Percentiles rank a stretch among this genome's conserved stretches.
Evolutionary conservation across 2,329 filamentous ascomycete genomes (phyloP).

Genomic region (Trichoderma koningiopsis): DNA sequence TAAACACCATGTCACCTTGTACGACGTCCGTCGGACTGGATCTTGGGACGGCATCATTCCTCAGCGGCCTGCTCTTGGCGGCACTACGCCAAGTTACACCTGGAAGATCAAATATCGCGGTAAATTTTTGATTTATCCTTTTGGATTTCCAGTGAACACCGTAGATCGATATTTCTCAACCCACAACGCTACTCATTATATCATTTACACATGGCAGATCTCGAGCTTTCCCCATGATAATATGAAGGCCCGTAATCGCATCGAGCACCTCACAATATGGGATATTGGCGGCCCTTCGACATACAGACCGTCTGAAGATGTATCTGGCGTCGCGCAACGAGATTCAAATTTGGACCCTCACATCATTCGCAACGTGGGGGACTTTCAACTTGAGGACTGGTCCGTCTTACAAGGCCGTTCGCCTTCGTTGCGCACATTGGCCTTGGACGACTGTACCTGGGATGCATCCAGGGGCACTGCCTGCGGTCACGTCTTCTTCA

Average conservation of each 20-base stretch:
- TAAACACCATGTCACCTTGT: constrained; percentile 62
- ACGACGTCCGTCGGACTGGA: constrained; percentile 45
- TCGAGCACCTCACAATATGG: constrained; percentile 60
- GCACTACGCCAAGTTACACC: background rate
- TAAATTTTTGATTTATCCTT: constrained; percentile 63
- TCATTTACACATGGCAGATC: constrained; percentile 63
- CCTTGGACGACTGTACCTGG: constrained; percentile 48
- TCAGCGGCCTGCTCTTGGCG: background rate
- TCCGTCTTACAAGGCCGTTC: constrained; percentile 54
- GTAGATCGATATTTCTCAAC: constrained; percentile 64
- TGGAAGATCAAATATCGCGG: constrained; percentile 55
- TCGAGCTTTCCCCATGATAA: constrained; percentile 50
- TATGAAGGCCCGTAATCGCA: background rate
- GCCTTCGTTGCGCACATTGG: constrained; percentile 53
- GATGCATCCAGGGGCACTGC: constrained; percentile 37
- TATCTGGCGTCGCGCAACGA: constrained; percentile 35
- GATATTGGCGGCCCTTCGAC: constrained; percentile 54
- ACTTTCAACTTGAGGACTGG: constrained; percentile 54
- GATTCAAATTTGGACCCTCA: constrained; percentile 43
- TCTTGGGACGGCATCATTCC: constrained; percentile 4
- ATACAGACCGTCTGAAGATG: constrained; percentile 55
- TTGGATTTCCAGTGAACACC: constrained; percentile 57
- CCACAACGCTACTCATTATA: constrained; percentile 62
- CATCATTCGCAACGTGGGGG: constrained; percentile 53
- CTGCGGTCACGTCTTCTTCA: constrained; percentile 52